Percentiles rank a stretch among this genome's conserved stretches.
Conservation (phyloP, 108 stramenopile genomes). For the Nitzschia sp. region DNA sequence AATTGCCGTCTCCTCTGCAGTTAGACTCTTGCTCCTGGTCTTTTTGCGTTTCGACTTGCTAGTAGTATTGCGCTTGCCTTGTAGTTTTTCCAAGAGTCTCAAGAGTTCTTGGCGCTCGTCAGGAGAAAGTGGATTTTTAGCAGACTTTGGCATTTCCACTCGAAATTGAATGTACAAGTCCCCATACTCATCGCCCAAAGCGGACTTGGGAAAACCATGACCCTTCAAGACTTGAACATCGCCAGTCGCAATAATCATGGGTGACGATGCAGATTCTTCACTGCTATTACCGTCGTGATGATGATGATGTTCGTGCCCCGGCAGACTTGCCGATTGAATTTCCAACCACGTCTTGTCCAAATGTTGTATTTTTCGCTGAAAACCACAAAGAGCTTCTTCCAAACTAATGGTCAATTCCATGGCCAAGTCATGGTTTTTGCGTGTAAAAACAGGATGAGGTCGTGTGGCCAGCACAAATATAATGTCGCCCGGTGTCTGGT, state of each 20-base stretch:
- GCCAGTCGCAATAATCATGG: slow-evolving; percentile 10
- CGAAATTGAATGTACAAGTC: slow-evolving; percentile 85
- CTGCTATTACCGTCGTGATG: neutral
- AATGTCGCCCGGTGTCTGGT: slow-evolving; percentile 71
- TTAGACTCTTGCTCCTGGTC: no score
- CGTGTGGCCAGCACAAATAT: slow-evolving; percentile 62
- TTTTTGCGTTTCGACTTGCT: neutral
- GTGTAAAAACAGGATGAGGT: slow-evolving; percentile 61
- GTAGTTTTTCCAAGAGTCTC: slow-evolving; percentile 58
- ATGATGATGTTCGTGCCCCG: neutral
- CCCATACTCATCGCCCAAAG: slow-evolving; percentile 47
- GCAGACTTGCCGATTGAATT: slow-evolving; percentile 25
- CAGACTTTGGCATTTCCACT: slow-evolving; percentile 78
- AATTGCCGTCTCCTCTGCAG: no score
- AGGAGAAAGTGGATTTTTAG: slow-evolving; percentile 27
- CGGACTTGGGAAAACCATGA: slow-evolving; percentile 74
- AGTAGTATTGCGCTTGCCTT: no score
- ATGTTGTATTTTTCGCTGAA: slow-evolving; percentile 49
- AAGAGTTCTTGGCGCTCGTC: slow-evolving; percentile 59
- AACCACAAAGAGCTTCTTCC: slow-evolving; percentile 68
- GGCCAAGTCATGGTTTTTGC: slow-evolving; percentile 78
- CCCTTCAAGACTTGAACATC: slow-evolving; percentile 84
- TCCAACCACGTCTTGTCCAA: slow-evolving; percentile 59
- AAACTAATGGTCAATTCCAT: slow-evolving; percentile 66
- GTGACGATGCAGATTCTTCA: slow-evolving; percentile 11